These are phyloP conservation scores for Moniliophthora roreri DNA, from an alignment of 1,284 basidiomycete species.

Conservation along the genomic window DNA sequence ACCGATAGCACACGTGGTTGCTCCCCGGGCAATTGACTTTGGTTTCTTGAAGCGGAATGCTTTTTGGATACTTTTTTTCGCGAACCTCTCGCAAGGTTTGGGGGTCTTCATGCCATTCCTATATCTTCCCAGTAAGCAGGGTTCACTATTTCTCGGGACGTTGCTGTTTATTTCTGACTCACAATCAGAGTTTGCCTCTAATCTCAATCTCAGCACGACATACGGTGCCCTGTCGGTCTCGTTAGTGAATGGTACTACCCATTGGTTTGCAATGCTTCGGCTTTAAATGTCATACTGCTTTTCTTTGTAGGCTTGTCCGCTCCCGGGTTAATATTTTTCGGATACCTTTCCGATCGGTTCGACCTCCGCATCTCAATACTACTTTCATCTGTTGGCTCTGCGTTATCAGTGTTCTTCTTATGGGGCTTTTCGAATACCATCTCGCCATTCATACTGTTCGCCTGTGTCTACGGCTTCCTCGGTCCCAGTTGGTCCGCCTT, in stretches of 20 bases:
- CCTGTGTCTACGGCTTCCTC: conserved; percentile 13
- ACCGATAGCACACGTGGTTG: conserved; percentile 5
- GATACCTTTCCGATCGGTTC: conserved; percentile 9
- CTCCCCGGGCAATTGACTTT: neutral
- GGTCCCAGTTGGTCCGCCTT: conserved; percentile 11
- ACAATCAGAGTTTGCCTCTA: conserved; percentile 1
- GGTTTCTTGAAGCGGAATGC: conserved; percentile 5
- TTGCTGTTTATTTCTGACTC: neutral
- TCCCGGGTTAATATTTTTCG: conserved; percentile 10
- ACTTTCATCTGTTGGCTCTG: conserved; percentile 11
- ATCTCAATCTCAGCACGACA: neutral
- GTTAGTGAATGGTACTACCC: conserved; percentile 2
- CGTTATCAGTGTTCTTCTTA: conserved; percentile 10
- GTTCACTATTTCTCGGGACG: too few species aligned
- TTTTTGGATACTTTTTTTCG: conserved; percentile 13
- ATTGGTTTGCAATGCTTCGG: neutral
- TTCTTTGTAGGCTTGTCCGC: conserved; percentile 5
- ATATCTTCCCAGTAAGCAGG: conserved; percentile 12
- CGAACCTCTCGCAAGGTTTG: conserved; percentile 6
- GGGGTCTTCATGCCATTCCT: conserved; percentile 13
- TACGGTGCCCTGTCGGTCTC: neutral
- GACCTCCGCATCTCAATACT: conserved; percentile 12
- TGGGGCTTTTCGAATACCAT: conserved; percentile 11
- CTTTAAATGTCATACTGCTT: neutral
- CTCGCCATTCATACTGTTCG: conserved; percentile 6